Evolutionary conservation across 495 filamentous ascomycete species (phyloP).

Genomic region (Pyrenula massariospora): DNA sequence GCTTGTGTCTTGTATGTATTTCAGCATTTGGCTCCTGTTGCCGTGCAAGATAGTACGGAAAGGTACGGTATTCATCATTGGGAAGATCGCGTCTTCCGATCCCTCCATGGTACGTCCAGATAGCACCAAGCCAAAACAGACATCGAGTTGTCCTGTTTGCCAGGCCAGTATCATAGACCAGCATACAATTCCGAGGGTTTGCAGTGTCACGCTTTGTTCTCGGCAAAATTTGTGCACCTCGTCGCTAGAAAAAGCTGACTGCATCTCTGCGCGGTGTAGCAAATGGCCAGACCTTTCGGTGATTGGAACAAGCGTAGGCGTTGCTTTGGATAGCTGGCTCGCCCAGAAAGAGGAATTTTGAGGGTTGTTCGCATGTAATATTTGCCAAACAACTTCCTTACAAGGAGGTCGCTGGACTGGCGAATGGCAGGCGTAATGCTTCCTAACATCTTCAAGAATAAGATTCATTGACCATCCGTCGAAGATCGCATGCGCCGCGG

Average conservation of each 20-base stretch:
- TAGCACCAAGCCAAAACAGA: slow-evolving; percentile 59
- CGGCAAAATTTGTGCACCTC: slow-evolving; percentile 41
- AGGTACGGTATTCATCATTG: slow-evolving; percentile 67
- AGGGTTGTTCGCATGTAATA: slow-evolving; percentile 19
- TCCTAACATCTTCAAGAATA: slow-evolving; percentile 52
- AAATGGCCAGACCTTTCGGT: neutral
- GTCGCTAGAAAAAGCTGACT: slow-evolving; percentile 21
- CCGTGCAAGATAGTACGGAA: slow-evolving; percentile 55
- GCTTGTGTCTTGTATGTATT: slow-evolving; percentile 44
- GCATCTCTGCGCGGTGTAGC: slow-evolving; percentile 32
- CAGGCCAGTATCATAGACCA: slow-evolving; percentile 53
- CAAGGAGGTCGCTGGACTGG: slow-evolving; percentile 28
- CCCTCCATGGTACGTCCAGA: slow-evolving; percentile 53
- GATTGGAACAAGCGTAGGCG: slow-evolving; percentile 1
- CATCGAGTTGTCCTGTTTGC: slow-evolving; percentile 42
- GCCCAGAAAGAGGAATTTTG: slow-evolving; percentile 47
- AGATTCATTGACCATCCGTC: slow-evolving; percentile 63
- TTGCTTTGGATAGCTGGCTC: slow-evolving; percentile 15
- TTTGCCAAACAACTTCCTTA: slow-evolving; percentile 31
- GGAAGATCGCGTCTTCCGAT: slow-evolving; percentile 52
- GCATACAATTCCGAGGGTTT: slow-evolving; percentile 52
- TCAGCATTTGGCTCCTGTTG: slow-evolving; percentile 42
- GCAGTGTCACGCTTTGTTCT: slow-evolving; percentile 43
- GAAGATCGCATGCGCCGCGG: slow-evolving; percentile 69
- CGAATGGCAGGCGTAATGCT: slow-evolving; percentile 35